phyloP scores from a whole-genome alignment of 768 basidiomycete genomes.

The Trametes punicea region DNA sequence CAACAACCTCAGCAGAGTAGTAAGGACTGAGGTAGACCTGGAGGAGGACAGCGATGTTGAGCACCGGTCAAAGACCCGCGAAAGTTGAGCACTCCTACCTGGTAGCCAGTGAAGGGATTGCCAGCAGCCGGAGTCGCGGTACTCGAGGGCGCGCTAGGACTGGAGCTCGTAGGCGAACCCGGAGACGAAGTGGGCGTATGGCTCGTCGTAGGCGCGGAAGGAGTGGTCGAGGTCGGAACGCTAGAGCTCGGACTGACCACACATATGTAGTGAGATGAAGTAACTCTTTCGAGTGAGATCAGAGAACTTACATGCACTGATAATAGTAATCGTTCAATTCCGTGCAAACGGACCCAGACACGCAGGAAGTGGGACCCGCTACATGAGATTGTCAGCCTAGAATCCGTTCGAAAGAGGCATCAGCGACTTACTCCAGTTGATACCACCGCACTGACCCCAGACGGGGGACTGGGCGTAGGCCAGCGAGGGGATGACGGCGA shows the following conservation, averaged over 20 bases:
- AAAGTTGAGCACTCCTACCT: constrained; percentile 28
- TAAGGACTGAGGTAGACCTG: constrained; percentile 52
- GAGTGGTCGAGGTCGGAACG: constrained; percentile 9
- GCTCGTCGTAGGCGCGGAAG: constrained; percentile 17
- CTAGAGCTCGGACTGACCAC: constrained; percentile 18
- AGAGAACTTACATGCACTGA: constrained; percentile 31
- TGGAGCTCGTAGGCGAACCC: constrained; percentile 21
- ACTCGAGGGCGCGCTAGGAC: constrained; percentile 25
- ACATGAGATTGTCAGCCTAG: neutral
- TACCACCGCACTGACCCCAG: constrained; percentile 55
- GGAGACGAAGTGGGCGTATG: constrained; percentile 11
- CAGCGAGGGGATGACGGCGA: constrained; percentile 43
- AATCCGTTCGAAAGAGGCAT: neutral
- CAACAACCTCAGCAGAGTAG: constrained; percentile 52
- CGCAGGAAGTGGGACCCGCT: constrained; percentile 35
- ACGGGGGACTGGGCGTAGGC: constrained; percentile 41
- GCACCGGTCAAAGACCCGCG: neutral
- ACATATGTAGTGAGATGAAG: neutral
- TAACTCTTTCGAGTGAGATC: neutral
- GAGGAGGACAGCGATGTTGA: neutral
- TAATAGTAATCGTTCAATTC: constrained; percentile 33
- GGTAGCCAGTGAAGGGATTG: constrained; percentile 52
- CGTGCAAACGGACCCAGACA: constrained; percentile 31
- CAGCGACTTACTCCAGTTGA: constrained; percentile 43
- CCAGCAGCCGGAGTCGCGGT: constrained; percentile 38